Conservation (phyloP, 352 stramenopile species). For the Pythium brassicae region DNA sequence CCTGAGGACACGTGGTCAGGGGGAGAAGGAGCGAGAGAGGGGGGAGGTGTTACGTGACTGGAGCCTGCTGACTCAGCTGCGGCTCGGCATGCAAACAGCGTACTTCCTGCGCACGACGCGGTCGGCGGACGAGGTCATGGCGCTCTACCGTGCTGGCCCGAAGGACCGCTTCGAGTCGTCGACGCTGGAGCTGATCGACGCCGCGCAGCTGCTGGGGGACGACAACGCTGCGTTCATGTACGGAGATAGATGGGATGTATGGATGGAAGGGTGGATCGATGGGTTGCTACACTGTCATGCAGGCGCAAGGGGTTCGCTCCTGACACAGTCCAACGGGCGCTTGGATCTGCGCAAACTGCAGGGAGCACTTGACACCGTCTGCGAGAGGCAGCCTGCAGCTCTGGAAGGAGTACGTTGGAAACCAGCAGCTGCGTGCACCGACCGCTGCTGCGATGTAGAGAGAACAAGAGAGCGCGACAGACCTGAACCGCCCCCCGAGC, state of each 20-base stretch:
- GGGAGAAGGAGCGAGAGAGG: neutral
- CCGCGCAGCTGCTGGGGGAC: constrained; percentile 22
- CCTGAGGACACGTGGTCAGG: too few species aligned
- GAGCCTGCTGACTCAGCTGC: neutral
- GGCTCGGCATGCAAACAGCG: constrained; percentile 20
- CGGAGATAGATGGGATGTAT: too few species aligned
- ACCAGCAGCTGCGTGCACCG: neutral
- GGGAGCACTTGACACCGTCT: constrained; percentile 39
- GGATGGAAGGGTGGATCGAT: neutral
- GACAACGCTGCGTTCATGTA: constrained; percentile 23
- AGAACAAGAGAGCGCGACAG: too few species aligned
- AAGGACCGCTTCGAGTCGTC: constrained; percentile 59
- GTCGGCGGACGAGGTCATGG: constrained; percentile 27
- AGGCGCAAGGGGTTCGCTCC: neutral
- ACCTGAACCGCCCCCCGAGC: too few species aligned
- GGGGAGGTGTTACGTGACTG: too few species aligned
- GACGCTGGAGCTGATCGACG: constrained; percentile 40
- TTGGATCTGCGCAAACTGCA: neutral
- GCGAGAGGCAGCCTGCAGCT: constrained; percentile 36
- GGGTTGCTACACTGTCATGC: too few species aligned
- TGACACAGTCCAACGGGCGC: too few species aligned
- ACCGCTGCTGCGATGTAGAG: too few species aligned
- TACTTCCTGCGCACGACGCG: constrained; percentile 50
- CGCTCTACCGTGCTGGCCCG: constrained; percentile 39
- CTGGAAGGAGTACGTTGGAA: constrained; percentile 32